Percentiles rank a stretch among this genome's conserved stretches.
Conservation (phyloP, 306 rosid genomes). For the Trifolium pratense region DNA sequence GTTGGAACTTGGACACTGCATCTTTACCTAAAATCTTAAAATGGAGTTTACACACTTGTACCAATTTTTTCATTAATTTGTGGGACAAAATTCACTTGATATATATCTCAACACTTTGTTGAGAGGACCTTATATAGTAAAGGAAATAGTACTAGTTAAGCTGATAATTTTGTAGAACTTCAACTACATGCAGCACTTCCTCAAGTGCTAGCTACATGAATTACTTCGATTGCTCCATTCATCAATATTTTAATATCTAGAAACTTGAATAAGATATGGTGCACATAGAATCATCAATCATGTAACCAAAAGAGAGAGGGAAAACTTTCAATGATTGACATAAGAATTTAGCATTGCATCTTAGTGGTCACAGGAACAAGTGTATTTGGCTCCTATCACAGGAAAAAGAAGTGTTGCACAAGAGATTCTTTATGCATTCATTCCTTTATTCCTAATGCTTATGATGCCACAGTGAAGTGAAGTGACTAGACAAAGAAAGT, state of each 20-base stretch:
- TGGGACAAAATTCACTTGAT: no score
- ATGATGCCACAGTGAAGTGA: slow-evolving; percentile 42
- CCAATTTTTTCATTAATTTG: no score
- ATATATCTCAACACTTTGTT: no score
- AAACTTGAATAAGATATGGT: slow-evolving; percentile 37
- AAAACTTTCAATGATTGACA: slow-evolving; percentile 51
- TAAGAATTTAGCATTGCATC: slow-evolving; percentile 42
- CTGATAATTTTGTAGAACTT: no score
- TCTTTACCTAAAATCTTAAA: no score
- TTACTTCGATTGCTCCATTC: neutral
- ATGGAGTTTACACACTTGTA: no score
- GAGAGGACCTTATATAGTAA: no score
- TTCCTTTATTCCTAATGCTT: slow-evolving; percentile 46
- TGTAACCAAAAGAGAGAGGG: slow-evolving; percentile 34
- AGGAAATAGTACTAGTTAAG: no score
- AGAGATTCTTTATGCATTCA: slow-evolving; percentile 44
- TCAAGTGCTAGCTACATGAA: no score
- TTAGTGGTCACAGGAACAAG: slow-evolving; percentile 41
- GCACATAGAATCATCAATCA: slow-evolving; percentile 48
- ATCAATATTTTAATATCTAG: neutral
- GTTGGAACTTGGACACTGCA: no score
- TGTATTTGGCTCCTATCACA: slow-evolving; percentile 38
- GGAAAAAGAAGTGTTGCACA: slow-evolving; percentile 43
- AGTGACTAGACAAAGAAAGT: slow-evolving; percentile 21
- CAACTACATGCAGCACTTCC: no score